A percentile compares a stretch with the other conserved stretches of the same genome.
phyloP scores from a whole-genome alignment of 2,329 filamentous ascomycete species.

The Mycosphaerella sp. region DNA sequence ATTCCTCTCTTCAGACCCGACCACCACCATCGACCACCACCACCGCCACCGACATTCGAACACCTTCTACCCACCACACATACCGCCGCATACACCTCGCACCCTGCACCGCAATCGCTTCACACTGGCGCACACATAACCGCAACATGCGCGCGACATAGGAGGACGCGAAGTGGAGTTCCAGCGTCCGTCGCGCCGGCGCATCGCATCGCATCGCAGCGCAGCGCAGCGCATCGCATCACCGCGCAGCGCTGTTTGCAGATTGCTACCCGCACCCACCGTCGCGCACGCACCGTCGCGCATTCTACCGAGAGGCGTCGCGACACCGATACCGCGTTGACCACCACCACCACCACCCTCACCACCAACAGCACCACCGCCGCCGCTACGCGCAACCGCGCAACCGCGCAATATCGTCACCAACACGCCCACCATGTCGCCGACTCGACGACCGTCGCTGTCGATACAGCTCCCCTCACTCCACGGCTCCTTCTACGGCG shows the following conservation, averaged over 20 bases:
- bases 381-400: not conserved
- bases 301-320: not conserved
- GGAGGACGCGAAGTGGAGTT: slow-evolving; percentile 3
- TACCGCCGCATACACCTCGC: not conserved
- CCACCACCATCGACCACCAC: not conserved
- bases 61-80: not conserved
- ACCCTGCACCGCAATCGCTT: not conserved
- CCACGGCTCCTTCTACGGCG: slow-evolving; percentile 45
- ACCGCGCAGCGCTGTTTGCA: not conserved
- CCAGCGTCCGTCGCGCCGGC: slow-evolving; percentile 14
- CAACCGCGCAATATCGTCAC: not conserved
- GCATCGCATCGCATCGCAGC: slow-evolving; percentile 3
- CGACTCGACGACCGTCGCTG: slow-evolving; percentile 38
- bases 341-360: not conserved
- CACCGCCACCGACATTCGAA: not conserved
- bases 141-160: slow-evolving; percentile 7
- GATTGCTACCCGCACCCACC: not conserved
- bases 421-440: slow-evolving; percentile 26
- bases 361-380: too few relatives aligned
- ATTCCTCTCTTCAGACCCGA: not conserved
- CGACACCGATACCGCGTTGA: not conserved
- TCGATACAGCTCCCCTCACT: slow-evolving; percentile 47
- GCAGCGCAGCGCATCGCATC: not conserved
- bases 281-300: not conserved
- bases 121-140: not conserved